Base-by-base conservation (phyloP, 2,329 filamentous ascomycete genomes). In the Penicillium sp. region DNA sequence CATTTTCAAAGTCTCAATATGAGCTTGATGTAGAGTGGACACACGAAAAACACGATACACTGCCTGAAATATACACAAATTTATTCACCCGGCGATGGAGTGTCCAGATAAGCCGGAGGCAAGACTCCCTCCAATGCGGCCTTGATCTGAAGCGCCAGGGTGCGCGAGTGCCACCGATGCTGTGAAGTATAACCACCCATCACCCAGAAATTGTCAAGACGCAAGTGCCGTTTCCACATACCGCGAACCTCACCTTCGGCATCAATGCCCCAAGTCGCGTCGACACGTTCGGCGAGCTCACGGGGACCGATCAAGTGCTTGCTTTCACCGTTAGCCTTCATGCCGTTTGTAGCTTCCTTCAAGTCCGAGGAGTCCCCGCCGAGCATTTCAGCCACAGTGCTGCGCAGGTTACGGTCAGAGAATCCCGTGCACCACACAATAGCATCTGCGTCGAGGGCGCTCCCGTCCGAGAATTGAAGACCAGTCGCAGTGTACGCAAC, bases 71-170 rank as follows among this genome's bases (percentile, higher is more conserved):
- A 22, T 8, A 22, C 1, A 13, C 18, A 23, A n/a, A n/a, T 20
- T 36, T 4, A 20, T 20, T 20, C 18, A 36, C 11, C 9, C 6
- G 37, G 13, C 13, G 5, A 16, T 11, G 53, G 57, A 13, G 39
- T 57, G 22, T 47, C 39, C 14, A 36, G 52, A 51, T 68, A 72
- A 0, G 68, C 64, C 4, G 60, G 58, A 1, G 69, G 69, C 38
- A 74, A 36, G 1, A 66, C 35, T 1, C 58, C 57, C 35, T 57
- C 52, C 18, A 61, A 27, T 5, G 46, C 49, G 8, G 63, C 70
- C 56, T 74, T 72, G 34, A 77, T 71, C 59, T 75, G 71, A 58
- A 77, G 47, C 9, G 74, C 74, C 40, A 77, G 40, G 11, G 72
- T 67, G 22, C 69, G 61, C 16, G 71, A 72, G 45, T 67, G 69